Evolutionary conservation across 345 rosid genomes (phyloP).

Genomic region (Clarkia xantiana): DNA sequence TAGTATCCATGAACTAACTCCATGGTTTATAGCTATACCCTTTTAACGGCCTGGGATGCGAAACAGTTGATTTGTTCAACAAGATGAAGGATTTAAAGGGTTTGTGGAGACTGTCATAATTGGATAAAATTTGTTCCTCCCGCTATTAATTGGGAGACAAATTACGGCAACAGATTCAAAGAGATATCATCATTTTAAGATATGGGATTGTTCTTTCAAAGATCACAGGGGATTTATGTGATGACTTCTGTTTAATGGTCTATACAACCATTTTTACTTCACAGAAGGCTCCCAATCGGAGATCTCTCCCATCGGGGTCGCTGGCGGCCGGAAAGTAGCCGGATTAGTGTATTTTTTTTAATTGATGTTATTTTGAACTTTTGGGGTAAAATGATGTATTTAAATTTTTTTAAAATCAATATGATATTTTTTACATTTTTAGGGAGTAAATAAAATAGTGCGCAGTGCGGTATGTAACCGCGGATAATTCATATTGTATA

Average conservation of each 20-base stretch:
- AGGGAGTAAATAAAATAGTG: no score
- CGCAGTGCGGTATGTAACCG: no score
- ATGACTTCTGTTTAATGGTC: neutral
- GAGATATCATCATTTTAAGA: conserved; percentile 44
- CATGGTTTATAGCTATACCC: conserved; percentile 45
- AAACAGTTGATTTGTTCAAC: conserved; percentile 35
- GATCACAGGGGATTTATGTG: conserved; percentile 30
- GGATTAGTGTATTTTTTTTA: no score
- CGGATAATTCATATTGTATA: no score
- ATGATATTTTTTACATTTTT: no score
- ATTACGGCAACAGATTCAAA: conserved; percentile 37
- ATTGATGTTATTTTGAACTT: no score
- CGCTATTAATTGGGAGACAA: conserved; percentile 22
- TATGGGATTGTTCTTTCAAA: conserved; percentile 40
- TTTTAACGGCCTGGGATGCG: conserved; percentile 35
- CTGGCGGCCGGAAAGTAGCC: no score
- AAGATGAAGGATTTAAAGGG: conserved; percentile 34
- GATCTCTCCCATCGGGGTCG: no score
- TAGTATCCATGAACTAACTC: conserved; percentile 56
- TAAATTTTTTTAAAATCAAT: no score
- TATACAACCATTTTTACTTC: no score
- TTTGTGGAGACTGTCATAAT: conserved; percentile 61
- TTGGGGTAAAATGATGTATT: no score
- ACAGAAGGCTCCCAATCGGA: no score
- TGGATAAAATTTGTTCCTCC: conserved; percentile 36